Percentiles rank a stretch among this genome's conserved stretches.
These are phyloP conservation scores for Blumeriella jaapii DNA, from an alignment of 2,329 filamentous ascomycete species.

Conservation along the genomic window DNA sequence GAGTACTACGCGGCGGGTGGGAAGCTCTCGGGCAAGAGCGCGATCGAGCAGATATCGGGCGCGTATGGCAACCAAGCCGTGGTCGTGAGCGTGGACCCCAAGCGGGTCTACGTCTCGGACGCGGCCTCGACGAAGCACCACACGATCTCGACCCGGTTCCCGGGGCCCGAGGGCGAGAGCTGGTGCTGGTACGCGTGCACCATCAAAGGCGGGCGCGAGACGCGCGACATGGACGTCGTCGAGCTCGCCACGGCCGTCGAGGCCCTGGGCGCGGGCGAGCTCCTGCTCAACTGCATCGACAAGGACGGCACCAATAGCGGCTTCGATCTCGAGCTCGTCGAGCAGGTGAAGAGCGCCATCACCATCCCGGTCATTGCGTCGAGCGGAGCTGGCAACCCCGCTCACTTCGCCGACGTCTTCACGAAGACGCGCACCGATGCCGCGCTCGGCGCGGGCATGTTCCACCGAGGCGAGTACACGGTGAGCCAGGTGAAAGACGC, in stretches of 20 bases:
- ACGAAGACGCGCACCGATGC: slow-evolving; percentile 77
- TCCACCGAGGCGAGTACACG: slow-evolving; percentile 90
- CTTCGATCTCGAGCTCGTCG: slow-evolving; percentile 86
- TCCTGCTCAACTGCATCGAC: slow-evolving; percentile 95
- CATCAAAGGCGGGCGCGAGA: slow-evolving; percentile 88
- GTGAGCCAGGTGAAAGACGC: slow-evolving; percentile 88
- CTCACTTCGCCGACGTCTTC: slow-evolving; percentile 88
- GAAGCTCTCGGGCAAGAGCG: slow-evolving; percentile 66
- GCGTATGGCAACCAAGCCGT: slow-evolving; percentile 97
- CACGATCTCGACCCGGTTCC: slow-evolving; percentile 57
- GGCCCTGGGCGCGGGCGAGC: slow-evolving; percentile 90
- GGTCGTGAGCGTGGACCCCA: slow-evolving; percentile 89
- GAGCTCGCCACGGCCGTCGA: slow-evolving; percentile 83
- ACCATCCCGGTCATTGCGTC: slow-evolving; percentile 92
- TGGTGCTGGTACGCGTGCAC: slow-evolving; percentile 98
- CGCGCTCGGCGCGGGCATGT: slow-evolving; percentile 92
- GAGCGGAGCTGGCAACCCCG: slow-evolving; percentile 79
- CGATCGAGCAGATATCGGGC: slow-evolving; percentile 87
- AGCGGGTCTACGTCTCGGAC: slow-evolving; percentile 69
- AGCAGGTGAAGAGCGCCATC: slow-evolving; percentile 75
- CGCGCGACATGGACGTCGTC: slow-evolving; percentile 84
- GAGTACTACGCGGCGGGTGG: slow-evolving; percentile 67
- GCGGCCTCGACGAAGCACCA: slow-evolving; percentile 59
- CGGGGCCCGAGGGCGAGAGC: slow-evolving; percentile 64
- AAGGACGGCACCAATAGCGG: slow-evolving; percentile 89